These are phyloP conservation scores for Helminthosporium solani DNA, from an alignment of 2,329 filamentous ascomycete species.

Conservation along the genomic window DNA sequence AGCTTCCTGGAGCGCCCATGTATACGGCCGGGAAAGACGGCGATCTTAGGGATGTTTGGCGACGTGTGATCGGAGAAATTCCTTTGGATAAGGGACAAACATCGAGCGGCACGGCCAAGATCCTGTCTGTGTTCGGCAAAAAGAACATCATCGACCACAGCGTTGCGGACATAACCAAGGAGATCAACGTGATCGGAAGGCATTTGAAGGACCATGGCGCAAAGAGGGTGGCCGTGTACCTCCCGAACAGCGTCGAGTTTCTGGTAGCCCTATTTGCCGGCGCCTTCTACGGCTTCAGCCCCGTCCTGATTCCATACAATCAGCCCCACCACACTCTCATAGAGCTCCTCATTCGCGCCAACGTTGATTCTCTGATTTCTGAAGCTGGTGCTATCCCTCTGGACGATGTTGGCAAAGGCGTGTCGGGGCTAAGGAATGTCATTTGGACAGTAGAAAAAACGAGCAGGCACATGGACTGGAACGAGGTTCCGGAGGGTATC, in stretches of 20 bases:
- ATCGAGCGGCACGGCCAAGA: conserved; percentile 64
- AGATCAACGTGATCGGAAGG: conserved; percentile 84
- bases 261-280: conserved; percentile 79
- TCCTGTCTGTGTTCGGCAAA: conserved; percentile 77
- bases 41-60: conserved; percentile 90
- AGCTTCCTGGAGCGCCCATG: conserved; percentile 74
- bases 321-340: conserved; percentile 68
- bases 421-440: conserved; percentile 69
- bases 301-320: conserved; percentile 83
- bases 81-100: conserved; percentile 65
- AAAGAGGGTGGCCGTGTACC: conserved; percentile 80
- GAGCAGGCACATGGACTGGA: conserved; percentile 93
- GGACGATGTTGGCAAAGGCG: conserved; percentile 67
- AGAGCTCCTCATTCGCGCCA: conserved; percentile 69
- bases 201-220: conserved; percentile 68
- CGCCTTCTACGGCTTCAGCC: conserved; percentile 82
- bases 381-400: conserved; percentile 85
- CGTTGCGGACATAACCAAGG: conserved; percentile 70
- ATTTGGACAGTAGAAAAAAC: conserved; percentile 93
- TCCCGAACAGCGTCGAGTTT: conserved; percentile 91
- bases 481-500: conserved; percentile 76
- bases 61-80: conserved; percentile 65
- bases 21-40: conserved; percentile 84
- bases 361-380: conserved; percentile 79
- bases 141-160: conserved; percentile 72